Evolutionary conservation across 169 alveolate species (phyloP).

Genomic region (Eimeria necatrix): DNA sequence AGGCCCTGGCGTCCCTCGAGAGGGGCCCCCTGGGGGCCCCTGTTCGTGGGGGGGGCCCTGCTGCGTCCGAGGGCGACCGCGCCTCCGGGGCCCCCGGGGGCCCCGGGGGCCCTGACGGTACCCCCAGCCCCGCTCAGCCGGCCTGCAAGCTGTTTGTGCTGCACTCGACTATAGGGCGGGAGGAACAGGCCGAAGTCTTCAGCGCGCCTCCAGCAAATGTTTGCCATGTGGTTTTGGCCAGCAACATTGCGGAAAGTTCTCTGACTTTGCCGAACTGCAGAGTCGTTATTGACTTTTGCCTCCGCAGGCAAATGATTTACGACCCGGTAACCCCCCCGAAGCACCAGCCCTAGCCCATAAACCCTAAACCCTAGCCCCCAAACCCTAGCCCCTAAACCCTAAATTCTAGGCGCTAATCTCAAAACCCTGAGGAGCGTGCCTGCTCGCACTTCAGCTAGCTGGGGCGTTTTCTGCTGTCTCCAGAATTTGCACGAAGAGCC

Average conservation of each 20-base stretch:
- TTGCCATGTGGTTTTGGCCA: constrained; percentile 87
- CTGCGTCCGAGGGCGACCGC: not conserved
- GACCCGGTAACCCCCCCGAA: constrained; percentile 64
- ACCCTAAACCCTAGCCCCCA: constrained; percentile 16
- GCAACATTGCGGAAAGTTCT: constrained; percentile 97
- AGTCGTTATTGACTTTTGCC: constrained; percentile 92
- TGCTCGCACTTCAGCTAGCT: no score
- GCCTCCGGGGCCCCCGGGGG: constrained; percentile 3
- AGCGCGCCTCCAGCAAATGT: constrained; percentile 37
- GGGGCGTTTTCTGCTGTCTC: no score
- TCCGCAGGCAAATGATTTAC: constrained; percentile 83
- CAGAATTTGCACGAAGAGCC: no score
- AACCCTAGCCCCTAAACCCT: not conserved
- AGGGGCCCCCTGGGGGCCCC: not conserved
- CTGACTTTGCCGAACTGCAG: constrained; percentile 94
- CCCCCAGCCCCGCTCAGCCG: not conserved
- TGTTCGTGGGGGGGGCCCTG: not conserved
- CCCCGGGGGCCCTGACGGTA: not conserved
- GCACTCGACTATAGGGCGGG: constrained; percentile 83
- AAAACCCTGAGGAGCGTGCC: no score
- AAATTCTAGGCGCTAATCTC: no score
- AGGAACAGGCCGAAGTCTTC: constrained; percentile 81
- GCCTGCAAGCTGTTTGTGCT: constrained; percentile 81
- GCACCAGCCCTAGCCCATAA: no score
- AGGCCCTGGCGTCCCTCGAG: constrained; percentile 64